Conservation (phyloP, 140 eudicot species). For the Eryngium alpinum region DNA sequence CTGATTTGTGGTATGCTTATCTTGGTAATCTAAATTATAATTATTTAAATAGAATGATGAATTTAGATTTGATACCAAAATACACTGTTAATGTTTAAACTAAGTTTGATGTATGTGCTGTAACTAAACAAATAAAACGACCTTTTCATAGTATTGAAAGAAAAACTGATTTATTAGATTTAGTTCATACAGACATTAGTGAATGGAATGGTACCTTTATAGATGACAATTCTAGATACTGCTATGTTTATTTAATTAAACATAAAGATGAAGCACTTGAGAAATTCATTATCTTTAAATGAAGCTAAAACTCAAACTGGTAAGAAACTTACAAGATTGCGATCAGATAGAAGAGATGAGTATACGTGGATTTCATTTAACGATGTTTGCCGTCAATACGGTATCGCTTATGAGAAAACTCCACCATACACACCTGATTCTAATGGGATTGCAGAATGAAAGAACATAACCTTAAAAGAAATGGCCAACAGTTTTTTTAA, state of each 20-base stretch:
- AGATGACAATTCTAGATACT: neutral
- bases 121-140: neutral
- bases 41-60: neutral
- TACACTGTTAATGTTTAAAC: neutral
- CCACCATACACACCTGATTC: neutral
- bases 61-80: neutral
- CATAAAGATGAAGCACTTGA: slow-evolving; percentile 1
- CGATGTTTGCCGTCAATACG: neutral
- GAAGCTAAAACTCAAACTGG: neutral
- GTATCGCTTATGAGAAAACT: neutral
- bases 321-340: neutral
- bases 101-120: neutral
- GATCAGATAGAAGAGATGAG: neutral
- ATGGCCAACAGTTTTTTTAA: neutral
- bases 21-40: neutral
- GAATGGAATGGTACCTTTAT: neutral
- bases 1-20: neutral
- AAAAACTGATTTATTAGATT: neutral
- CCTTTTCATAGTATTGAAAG: neutral
- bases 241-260: neutral
- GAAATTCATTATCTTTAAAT: neutral
- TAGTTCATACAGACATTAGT: neutral
- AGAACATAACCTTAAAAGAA: neutral
- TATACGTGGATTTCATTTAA: neutral
- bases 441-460: neutral